phyloP scores from a whole-genome alignment of 352 stramenopile species.

The Globisporangium sylvaticum region DNA sequence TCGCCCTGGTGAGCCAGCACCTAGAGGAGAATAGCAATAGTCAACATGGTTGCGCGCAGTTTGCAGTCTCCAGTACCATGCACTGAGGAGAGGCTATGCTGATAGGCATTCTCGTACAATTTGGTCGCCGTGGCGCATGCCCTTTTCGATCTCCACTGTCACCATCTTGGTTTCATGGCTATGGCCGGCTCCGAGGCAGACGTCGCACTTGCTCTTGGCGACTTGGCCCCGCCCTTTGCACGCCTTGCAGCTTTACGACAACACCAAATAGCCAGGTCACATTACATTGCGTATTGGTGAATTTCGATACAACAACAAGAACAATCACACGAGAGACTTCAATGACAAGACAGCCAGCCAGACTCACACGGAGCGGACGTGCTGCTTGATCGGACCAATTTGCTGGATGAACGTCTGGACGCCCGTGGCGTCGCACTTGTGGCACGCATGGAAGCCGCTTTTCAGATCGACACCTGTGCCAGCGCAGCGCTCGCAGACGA shows the following conservation, averaged over 20 bases:
- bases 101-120: too few relatives aligned
- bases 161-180: slow-evolving; percentile 23
- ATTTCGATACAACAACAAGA: neutral
- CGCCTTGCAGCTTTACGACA: slow-evolving; percentile 24
- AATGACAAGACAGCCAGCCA: neutral
- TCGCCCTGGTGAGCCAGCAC: slow-evolving; percentile 20
- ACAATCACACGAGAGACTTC: too few relatives aligned
- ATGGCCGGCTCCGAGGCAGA: slow-evolving; percentile 28
- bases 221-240: slow-evolving; percentile 35
- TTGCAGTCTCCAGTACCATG: neutral
- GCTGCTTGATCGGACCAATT: slow-evolving; percentile 36
- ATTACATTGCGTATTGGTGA: neutral
- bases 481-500: slow-evolving; percentile 39
- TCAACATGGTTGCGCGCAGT: neutral
- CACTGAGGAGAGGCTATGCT: too few relatives aligned
- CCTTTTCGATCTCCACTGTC: slow-evolving; percentile 23
- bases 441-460: slow-evolving; percentile 37
- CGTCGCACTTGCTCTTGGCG: slow-evolving; percentile 30
- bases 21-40: neutral
- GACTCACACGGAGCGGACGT: slow-evolving; percentile 31
- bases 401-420: slow-evolving; percentile 32
- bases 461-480: slow-evolving; percentile 31
- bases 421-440: slow-evolving; percentile 33
- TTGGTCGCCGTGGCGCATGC: slow-evolving; percentile 34
- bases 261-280: neutral